Percentiles rank a stretch among this genome's conserved stretches.
Evolutionary conservation across 176 grass and related monocot genomes (phyloP).

Genomic region (Oryza meyeriana): DNA sequence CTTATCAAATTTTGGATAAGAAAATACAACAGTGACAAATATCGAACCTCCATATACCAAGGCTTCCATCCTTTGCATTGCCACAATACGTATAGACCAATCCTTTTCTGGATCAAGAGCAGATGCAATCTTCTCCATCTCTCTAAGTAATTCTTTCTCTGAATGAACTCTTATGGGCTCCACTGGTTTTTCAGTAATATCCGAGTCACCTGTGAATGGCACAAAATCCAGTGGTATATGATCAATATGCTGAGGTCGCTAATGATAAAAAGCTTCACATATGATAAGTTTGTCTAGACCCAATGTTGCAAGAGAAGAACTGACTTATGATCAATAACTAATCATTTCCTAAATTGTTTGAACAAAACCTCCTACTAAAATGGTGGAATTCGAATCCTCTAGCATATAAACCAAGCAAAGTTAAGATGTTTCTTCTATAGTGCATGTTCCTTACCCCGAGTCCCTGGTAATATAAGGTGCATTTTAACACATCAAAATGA

Average conservation of each 20-base stretch:
- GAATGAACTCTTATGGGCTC: constrained; percentile 77
- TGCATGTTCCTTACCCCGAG: neutral
- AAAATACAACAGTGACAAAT: constrained; percentile 10
- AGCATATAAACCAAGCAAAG: constrained; percentile 12
- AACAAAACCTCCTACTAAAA: neutral
- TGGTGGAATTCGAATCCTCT: constrained; percentile 17
- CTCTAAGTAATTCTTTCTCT: constrained; percentile 77
- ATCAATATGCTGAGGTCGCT: constrained; percentile 15
- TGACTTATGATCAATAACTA: neutral
- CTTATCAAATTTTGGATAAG: constrained; percentile 11
- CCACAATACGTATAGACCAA: constrained; percentile 75
- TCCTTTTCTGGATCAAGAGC: constrained; percentile 80
- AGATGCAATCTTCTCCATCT: constrained; percentile 70
- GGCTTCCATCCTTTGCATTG: constrained; percentile 81
- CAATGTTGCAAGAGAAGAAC: neutral
- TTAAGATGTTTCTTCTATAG: neutral
- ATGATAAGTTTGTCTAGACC: neutral
- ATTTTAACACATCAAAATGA: constrained; percentile 15
- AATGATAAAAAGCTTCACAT: constrained; percentile 18
- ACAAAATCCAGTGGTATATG: neutral
- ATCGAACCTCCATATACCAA: constrained; percentile 65
- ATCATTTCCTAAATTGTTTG: neutral
- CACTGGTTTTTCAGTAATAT: constrained; percentile 65
- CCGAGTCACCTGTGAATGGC: constrained; percentile 52
- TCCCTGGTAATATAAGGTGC: neutral